These are phyloP conservation scores for Blastocystis sp. DNA, from an alignment of 352 stramenopile genomes.

Conservation along the genomic window DNA sequence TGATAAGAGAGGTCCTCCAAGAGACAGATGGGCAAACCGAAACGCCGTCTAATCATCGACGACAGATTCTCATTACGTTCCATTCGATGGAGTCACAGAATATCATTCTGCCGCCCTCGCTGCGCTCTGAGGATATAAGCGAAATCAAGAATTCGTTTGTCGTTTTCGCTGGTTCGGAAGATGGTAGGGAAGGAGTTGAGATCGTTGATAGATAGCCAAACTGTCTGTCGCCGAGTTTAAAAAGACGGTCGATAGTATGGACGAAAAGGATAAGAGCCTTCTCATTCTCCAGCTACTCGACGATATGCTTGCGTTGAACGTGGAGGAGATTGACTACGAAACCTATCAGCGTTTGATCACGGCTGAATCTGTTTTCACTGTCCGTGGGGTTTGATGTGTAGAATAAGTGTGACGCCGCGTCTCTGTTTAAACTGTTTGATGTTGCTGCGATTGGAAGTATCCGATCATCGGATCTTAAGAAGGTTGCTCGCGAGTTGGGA, in stretches of 20 bases:
- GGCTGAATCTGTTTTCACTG: conserved; percentile 6
- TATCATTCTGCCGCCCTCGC: conserved; percentile 40
- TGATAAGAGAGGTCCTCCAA: background rate
- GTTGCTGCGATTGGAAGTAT: conserved; percentile 92
- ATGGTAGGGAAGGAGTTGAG: background rate
- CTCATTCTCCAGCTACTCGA: conserved; percentile 38
- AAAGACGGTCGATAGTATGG: conserved; percentile 53
- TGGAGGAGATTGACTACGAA: conserved; percentile 16
- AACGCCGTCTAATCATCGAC: background rate
- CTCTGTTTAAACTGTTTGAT: conserved; percentile 86
- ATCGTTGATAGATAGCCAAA: background rate
- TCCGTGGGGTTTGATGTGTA: background rate
- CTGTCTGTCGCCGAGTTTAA: conserved; percentile 44
- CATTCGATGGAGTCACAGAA: conserved; percentile 53
- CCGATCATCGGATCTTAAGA: conserved; percentile 87
- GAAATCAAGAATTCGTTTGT: conserved; percentile 55
- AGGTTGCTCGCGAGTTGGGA: conserved; percentile 90
- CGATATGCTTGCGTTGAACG: conserved; percentile 33
- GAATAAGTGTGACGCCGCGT: conserved; percentile 63
- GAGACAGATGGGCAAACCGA: background rate
- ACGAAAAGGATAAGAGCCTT: conserved; percentile 46
- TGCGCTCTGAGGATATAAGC: conserved; percentile 42
- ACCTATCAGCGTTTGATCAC: conserved; percentile 39
- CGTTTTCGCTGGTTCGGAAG: conserved; percentile 45
- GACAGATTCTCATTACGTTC: too few species aligned